phyloP scores from a whole-genome alignment of 441 rosid genomes.

The Jatropha podagrica region DNA sequence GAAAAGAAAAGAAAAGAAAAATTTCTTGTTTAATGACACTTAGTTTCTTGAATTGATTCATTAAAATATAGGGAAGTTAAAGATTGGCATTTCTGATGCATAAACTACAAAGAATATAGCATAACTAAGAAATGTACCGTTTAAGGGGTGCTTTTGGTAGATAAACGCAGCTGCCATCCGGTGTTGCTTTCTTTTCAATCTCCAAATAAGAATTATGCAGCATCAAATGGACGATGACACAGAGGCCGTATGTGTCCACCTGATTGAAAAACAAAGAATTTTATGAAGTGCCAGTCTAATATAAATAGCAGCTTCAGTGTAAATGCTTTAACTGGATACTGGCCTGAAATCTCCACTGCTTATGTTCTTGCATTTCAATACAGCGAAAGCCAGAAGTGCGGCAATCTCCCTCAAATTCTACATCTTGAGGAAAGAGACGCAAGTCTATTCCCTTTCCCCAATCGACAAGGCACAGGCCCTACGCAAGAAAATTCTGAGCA shows the following conservation, averaged over 20 bases:
- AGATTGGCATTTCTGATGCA: background rate
- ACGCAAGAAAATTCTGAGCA: constrained; percentile 21
- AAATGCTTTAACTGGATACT: constrained; percentile 25
- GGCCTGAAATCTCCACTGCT: constrained; percentile 91
- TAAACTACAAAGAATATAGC: background rate
- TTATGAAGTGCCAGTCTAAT: constrained; percentile 9
- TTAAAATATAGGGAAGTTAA: background rate
- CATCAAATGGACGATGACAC: constrained; percentile 83
- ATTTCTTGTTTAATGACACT: background rate
- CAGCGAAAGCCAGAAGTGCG: constrained; percentile 95
- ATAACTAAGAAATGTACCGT: constrained; percentile 43
- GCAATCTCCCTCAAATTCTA: constrained; percentile 63
- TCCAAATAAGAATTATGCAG: constrained; percentile 78
- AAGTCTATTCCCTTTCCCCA: constrained; percentile 96
- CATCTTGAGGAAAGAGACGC: constrained; percentile 63
- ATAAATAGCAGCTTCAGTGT: constrained; percentile 20
- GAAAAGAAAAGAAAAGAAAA: background rate
- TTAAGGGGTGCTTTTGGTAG: constrained; percentile 61
- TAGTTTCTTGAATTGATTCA: background rate
- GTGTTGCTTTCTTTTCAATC: constrained; percentile 48
- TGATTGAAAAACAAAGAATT: constrained; percentile 21
- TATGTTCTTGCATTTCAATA: constrained; percentile 80
- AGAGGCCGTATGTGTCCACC: constrained; percentile 86
- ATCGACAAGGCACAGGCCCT: constrained; percentile 97
- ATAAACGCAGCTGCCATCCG: constrained; percentile 46